These are phyloP conservation scores for Dryadomyces quercivorus DNA, from an alignment of 2,329 filamentous ascomycete species.

Conservation along the genomic window DNA sequence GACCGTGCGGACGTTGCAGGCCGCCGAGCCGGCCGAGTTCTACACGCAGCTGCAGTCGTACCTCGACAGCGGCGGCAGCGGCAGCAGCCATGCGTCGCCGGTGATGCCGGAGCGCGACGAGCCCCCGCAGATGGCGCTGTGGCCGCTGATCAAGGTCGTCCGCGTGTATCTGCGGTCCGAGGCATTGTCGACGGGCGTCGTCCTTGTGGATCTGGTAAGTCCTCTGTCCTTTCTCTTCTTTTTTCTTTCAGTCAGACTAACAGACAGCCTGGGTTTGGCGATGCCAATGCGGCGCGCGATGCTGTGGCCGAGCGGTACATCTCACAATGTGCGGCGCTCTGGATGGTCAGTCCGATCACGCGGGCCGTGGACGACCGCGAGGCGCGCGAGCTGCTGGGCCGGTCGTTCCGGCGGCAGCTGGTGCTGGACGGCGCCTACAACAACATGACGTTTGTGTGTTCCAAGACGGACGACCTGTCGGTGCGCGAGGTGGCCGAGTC, in stretches of 20 bases:
- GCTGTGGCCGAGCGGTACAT: constrained; percentile 46
- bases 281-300: constrained; percentile 46
- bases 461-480: constrained; percentile 47
- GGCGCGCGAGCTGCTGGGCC: constrained; percentile 41
- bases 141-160: constrained; percentile 42
- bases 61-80: constrained; percentile 44
- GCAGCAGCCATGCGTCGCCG: constrained; percentile 22
- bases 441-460: constrained; percentile 45
- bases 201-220: constrained; percentile 32
- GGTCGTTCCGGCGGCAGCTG: constrained; percentile 45
- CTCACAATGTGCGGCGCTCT: constrained; percentile 46
- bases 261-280: constrained; percentile 38
- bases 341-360: constrained; percentile 51
- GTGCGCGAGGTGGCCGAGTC: constrained; percentile 14
- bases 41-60: constrained; percentile 33
- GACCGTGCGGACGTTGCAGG: constrained; percentile 25
- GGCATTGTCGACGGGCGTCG: constrained; percentile 21
- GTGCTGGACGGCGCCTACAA: constrained; percentile 44
- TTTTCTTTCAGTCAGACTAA: constrained; percentile 6
- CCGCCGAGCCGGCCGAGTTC: constrained; percentile 26
- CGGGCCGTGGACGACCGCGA: constrained; percentile 48
- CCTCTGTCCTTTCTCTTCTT: background rate
- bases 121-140: constrained; percentile 21
- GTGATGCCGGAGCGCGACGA: constrained; percentile 15
- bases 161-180: constrained; percentile 22